Percentiles rank a stretch among this genome's conserved stretches.
Conservation (phyloP, 441 rosid genomes). For the Gossypium lobatum region DNA sequence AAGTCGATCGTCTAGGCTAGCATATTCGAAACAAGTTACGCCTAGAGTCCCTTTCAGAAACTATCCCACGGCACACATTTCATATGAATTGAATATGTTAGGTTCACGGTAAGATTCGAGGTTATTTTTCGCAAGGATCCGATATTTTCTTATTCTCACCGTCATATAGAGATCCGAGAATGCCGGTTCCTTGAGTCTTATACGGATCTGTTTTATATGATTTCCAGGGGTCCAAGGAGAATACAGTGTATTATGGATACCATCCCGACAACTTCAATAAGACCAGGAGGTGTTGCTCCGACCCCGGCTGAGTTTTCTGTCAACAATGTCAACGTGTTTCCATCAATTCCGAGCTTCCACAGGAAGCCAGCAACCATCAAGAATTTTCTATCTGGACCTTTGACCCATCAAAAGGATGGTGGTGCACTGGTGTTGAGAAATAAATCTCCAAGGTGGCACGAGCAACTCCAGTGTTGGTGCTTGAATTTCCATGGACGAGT, state of each 20-base stretch:
- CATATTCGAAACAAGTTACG: slow-evolving; percentile 41
- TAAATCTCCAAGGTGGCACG: slow-evolving; percentile 69
- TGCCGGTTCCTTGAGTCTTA: neutral
- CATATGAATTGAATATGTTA: slow-evolving; percentile 62
- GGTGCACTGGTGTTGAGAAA: slow-evolving; percentile 42
- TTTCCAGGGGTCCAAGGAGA: slow-evolving; percentile 60
- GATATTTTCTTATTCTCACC: neutral
- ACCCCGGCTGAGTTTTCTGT: slow-evolving; percentile 39
- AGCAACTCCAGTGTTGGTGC: slow-evolving; percentile 75
- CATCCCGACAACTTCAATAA: slow-evolving; percentile 37
- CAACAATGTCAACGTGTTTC: slow-evolving; percentile 22
- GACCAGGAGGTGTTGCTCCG: slow-evolving; percentile 44
- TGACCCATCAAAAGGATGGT: slow-evolving; percentile 26
- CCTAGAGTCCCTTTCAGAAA: slow-evolving; percentile 38
- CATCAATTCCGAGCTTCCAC: slow-evolving; percentile 34
- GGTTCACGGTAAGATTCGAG: slow-evolving; percentile 44
- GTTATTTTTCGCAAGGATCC: neutral
- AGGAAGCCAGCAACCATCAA: slow-evolving; percentile 34
- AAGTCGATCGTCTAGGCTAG: slow-evolving; percentile 44
- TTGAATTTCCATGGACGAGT: slow-evolving; percentile 67
- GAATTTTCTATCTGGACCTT: slow-evolving; percentile 28
- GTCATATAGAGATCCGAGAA: neutral
- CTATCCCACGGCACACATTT: slow-evolving; percentile 48
- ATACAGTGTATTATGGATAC: slow-evolving; percentile 55
- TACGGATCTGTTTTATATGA: neutral